Evolutionary conservation across 371 early-diverging fungal species (phyloP).

Genomic region (Mucor indicus): DNA sequence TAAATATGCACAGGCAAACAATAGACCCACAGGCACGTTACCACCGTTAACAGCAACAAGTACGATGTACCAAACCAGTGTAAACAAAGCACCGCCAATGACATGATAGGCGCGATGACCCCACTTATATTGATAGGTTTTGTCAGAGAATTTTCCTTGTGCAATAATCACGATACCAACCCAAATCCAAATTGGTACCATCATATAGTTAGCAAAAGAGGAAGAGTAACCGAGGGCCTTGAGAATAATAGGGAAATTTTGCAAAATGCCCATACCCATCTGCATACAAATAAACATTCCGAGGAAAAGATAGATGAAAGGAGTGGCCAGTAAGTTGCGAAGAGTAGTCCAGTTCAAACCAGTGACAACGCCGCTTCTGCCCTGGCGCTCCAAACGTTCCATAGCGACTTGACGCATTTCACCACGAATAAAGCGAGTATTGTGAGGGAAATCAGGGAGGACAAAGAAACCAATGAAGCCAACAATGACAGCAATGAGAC

Average conservation of each 20-base stretch:
- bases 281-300: slow-evolving; percentile 43
- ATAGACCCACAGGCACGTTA: slow-evolving; percentile 20
- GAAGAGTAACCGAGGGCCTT: slow-evolving; percentile 25
- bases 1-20: slow-evolving; percentile 35
- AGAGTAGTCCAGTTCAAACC: slow-evolving; percentile 29
- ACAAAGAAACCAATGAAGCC: slow-evolving; percentile 38
- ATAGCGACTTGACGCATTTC: slow-evolving; percentile 51
- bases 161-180: slow-evolving; percentile 38
- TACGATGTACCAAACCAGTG: slow-evolving; percentile 47
- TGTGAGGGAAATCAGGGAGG: slow-evolving; percentile 60
- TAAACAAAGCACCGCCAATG: slow-evolving; percentile 29
- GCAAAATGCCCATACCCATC: slow-evolving; percentile 45
- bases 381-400: slow-evolving; percentile 45
- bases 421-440: slow-evolving; percentile 44
- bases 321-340: slow-evolving; percentile 36
- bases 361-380: slow-evolving; percentile 15
- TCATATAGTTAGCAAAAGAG: slow-evolving; percentile 44
- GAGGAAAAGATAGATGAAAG: slow-evolving; percentile 37
- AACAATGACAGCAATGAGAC: slow-evolving; percentile 46
- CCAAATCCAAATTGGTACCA: slow-evolving; percentile 41
- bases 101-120: slow-evolving; percentile 40
- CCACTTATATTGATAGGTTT: too few relatives aligned
- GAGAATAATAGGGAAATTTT: slow-evolving; percentile 41
- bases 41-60: slow-evolving; percentile 53
- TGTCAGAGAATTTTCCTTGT: slow-evolving; percentile 44